Evolutionary conservation across 495 filamentous ascomycete genomes (phyloP).

Genomic region (Aspergillus ostianus): DNA sequence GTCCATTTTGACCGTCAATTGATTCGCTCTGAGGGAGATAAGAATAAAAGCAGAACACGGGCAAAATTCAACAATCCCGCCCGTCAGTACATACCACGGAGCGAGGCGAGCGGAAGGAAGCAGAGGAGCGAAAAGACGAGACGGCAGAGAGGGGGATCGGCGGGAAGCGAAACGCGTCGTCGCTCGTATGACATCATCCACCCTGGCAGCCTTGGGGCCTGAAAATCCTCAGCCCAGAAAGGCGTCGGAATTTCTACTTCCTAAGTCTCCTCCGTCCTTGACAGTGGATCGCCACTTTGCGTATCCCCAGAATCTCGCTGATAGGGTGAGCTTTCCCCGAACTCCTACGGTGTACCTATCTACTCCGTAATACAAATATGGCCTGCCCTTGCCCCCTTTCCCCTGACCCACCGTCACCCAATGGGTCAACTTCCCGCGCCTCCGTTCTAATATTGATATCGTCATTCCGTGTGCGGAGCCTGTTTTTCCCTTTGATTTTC

Average conservation of each 20-base stretch:
- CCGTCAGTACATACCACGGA: too few species aligned
- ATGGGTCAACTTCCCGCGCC: too few species aligned
- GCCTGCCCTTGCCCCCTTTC: too few species aligned
- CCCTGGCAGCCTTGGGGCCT: background rate
- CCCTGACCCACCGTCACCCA: too few species aligned
- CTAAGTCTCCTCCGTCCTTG: too few species aligned
- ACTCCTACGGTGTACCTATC: too few species aligned
- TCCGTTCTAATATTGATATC: too few species aligned
- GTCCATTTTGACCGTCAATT: slow-evolving; percentile 28
- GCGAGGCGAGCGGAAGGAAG: background rate
- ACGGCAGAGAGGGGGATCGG: background rate
- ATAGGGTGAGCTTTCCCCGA: too few species aligned
- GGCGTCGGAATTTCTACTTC: background rate
- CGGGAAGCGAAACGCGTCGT: background rate
- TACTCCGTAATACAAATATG: too few species aligned
- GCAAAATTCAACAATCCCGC: background rate
- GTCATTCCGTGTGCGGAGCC: too few species aligned
- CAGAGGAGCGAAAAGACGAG: background rate
- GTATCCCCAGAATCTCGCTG: too few species aligned
- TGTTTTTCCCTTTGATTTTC: background rate
- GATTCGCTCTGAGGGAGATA: background rate
- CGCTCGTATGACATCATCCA: background rate
- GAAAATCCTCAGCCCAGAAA: background rate
- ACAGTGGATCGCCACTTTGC: too few species aligned
- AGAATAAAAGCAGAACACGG: background rate